Conservation (phyloP, 208 protist genomes). For the Vickermania ingenoplastis region DNA sequence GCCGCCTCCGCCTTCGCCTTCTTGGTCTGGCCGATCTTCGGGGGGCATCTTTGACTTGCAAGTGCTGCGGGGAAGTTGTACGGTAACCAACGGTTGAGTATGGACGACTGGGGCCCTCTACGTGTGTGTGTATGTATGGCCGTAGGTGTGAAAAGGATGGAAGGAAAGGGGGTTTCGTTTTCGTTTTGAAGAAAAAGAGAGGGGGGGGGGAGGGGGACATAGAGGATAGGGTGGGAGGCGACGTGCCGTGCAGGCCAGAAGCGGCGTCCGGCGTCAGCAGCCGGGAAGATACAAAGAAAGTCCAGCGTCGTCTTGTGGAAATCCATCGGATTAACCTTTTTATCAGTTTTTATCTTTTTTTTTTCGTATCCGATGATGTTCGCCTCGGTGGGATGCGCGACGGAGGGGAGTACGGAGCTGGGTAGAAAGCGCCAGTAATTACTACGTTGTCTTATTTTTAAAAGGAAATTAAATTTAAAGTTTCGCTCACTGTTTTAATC, state of each 20-base stretch:
- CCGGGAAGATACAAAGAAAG: too few relatives aligned
- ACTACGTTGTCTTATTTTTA: too few relatives aligned
- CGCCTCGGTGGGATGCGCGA: too few relatives aligned
- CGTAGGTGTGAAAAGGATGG: constrained; percentile 6
- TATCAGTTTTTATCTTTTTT: too few relatives aligned
- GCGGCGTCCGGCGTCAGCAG: too few relatives aligned
- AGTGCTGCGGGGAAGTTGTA: background rate
- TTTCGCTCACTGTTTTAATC: constrained; percentile 1
- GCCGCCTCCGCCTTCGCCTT: constrained; percentile 67
- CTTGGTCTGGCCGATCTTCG: constrained; percentile 60
- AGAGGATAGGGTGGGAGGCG: background rate
- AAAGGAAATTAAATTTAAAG: too few relatives aligned
- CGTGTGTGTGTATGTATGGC: constrained; percentile 7
- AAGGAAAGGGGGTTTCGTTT: background rate
- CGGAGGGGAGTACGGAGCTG: too few relatives aligned
- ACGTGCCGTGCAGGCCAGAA: too few relatives aligned
- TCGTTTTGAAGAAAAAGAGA: constrained; percentile 5
- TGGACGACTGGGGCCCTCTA: constrained; percentile 4
- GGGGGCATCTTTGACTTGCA: constrained; percentile 10
- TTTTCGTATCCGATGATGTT: too few relatives aligned
- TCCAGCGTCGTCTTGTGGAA: too few relatives aligned
- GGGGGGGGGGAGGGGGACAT: background rate
- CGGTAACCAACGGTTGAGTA: background rate
- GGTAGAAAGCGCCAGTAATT: too few relatives aligned
- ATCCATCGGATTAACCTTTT: too few relatives aligned